A percentile compares a stretch with the other conserved stretches of the same genome.
Evolutionary conservation across 2,329 filamentous ascomycete species (phyloP).

Genomic region (Sordariomycetes sp.): DNA sequence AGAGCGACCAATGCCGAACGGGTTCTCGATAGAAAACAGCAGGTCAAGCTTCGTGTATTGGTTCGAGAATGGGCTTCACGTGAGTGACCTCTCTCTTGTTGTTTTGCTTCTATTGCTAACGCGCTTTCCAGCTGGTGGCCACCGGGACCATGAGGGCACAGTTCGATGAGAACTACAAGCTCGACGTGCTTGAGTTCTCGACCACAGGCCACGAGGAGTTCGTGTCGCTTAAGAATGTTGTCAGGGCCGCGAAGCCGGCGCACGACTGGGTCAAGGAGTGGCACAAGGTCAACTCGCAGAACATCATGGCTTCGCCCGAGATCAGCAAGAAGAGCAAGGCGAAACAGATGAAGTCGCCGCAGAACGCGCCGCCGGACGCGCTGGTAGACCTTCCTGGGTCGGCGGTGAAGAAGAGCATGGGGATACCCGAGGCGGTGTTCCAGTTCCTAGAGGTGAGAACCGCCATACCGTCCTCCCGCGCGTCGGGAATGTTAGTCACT

Average conservation of each 20-base stretch:
- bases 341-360: conserved; percentile 48
- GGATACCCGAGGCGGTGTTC: conserved; percentile 49
- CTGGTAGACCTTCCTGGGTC: conserved; percentile 48
- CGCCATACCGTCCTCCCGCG: not conserved
- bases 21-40: conserved; percentile 64
- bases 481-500: not conserved
- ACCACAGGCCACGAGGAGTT: conserved; percentile 74
- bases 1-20: conserved; percentile 46
- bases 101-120: not conserved
- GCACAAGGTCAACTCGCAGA: conserved; percentile 45
- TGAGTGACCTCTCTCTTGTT: conserved; percentile 30
- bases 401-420: conserved; percentile 42
- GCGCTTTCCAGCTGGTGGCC: conserved; percentile 54
- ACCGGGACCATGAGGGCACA: conserved; percentile 68
- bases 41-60: conserved; percentile 80
- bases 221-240: conserved; percentile 57
- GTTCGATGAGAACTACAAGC: conserved; percentile 68
- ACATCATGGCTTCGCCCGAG: conserved; percentile 50
- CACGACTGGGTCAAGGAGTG: conserved; percentile 59
- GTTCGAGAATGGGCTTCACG: conserved; percentile 75
- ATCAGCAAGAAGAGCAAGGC: conserved; percentile 57
- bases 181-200: conserved; percentile 77
- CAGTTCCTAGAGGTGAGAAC: conserved; percentile 52
- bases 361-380: conserved; percentile 45
- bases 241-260: conserved; percentile 49